Conservation (phyloP, 345 rosid genomes). For the Brassica incana region DNA sequence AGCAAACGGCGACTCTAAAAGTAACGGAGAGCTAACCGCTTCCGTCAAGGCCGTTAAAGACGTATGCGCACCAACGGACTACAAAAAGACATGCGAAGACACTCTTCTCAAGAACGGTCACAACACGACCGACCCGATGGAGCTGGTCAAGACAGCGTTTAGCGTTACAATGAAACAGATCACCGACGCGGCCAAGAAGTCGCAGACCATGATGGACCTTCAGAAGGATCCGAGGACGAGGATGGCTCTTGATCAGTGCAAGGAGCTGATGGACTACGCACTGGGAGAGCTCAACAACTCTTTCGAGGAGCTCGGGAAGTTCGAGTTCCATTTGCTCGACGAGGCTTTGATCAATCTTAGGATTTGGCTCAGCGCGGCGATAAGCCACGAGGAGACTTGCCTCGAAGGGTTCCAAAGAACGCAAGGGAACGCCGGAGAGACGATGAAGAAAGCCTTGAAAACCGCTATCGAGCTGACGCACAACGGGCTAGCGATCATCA, state of each 20-base stretch:
- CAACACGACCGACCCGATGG: slow-evolving; percentile 61
- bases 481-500: slow-evolving; percentile 70
- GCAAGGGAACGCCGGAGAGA: slow-evolving; percentile 48
- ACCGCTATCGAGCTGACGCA: slow-evolving; percentile 54
- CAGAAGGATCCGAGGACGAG: slow-evolving; percentile 59
- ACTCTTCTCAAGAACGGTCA: slow-evolving; percentile 42
- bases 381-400: slow-evolving; percentile 79
- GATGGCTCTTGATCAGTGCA: slow-evolving; percentile 63
- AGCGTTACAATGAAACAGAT: slow-evolving; percentile 47
- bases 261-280: slow-evolving; percentile 62
- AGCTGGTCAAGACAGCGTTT: slow-evolving; percentile 55
- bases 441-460: slow-evolving; percentile 58
- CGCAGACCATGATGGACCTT: slow-evolving; percentile 44
- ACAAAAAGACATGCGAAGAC: slow-evolving; percentile 53
- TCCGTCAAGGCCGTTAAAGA: slow-evolving; percentile 60
- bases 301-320: slow-evolving; percentile 42
- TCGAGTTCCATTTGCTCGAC: slow-evolving; percentile 45
- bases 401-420: slow-evolving; percentile 70
- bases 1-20: not conserved
- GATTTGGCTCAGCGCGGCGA: slow-evolving; percentile 81
- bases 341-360: slow-evolving; percentile 48
- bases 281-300: slow-evolving; percentile 52
- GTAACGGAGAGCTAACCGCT: slow-evolving; percentile 34
- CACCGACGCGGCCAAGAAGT: slow-evolving; percentile 48
- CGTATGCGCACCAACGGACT: slow-evolving; percentile 68